Evolutionary conservation across 108 stramenopile species (phyloP).

Genomic region (Cyclotella choctawhatcheeana): DNA sequence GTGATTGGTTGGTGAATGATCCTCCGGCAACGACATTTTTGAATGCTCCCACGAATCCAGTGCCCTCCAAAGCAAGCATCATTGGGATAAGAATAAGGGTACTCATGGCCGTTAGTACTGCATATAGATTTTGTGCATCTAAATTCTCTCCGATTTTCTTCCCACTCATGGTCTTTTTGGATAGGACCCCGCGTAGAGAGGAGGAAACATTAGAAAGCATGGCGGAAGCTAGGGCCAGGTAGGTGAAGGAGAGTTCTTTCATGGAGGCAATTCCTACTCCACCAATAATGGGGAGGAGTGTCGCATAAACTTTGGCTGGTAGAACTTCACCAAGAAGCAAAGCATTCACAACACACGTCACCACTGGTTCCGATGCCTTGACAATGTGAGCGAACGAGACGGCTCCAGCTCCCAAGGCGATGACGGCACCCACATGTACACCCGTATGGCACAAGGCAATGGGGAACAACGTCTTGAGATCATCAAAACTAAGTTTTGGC

Average conservation of each 20-base stretch:
- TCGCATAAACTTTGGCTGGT: conserved; percentile 87
- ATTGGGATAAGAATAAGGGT: conserved; percentile 89
- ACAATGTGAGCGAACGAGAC: conserved; percentile 99
- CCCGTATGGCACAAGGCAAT: conserved; percentile 97
- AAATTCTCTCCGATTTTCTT: conserved; percentile 97
- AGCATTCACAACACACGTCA: conserved; percentile 92
- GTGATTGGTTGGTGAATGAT: conserved; percentile 72
- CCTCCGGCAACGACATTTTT: conserved; percentile 81
- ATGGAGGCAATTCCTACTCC: conserved; percentile 97
- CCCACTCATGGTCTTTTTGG: conserved; percentile 93
- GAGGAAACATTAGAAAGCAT: conserved; percentile 98
- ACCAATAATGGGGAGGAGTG: conserved; percentile 96
- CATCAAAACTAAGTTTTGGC: conserved; percentile 83
- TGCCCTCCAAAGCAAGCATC: conserved; percentile 92
- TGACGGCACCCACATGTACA: conserved; percentile 96
- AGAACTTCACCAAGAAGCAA: conserved; percentile 88
- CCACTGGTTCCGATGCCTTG: conserved; percentile 98
- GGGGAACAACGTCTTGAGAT: conserved; percentile 92
- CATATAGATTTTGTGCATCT: conserved; percentile 96
- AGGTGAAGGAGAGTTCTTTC: conserved; percentile 97
- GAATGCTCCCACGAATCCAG: conserved; percentile 81
- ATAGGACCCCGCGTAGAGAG: conserved; percentile 94
- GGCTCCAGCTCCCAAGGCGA: conserved; percentile 97
- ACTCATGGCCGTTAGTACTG: conserved; percentile 96
- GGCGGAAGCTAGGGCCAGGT: conserved; percentile 93